Percentiles rank a stretch among this genome's conserved stretches.
Evolutionary conservation across 495 filamentous ascomycete genomes (phyloP).

Genomic region (Hypomontagnella monticulosa): DNA sequence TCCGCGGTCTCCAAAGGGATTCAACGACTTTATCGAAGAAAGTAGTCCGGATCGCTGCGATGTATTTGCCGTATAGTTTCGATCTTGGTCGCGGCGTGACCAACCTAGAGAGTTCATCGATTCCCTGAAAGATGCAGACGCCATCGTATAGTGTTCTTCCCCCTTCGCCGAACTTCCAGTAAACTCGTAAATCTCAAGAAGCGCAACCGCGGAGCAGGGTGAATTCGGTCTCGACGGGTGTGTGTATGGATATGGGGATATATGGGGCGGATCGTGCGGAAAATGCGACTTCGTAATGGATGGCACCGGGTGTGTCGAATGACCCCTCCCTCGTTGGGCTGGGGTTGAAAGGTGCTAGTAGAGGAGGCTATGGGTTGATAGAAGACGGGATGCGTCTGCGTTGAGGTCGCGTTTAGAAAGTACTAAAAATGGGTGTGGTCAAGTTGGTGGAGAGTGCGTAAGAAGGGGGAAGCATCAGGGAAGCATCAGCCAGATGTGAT

Average conservation of each 20-base stretch:
- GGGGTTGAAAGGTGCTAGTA: conserved; percentile 32
- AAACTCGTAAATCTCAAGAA: conserved; percentile 15
- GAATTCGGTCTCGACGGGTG: conserved; percentile 21
- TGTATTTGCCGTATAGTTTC: conserved; percentile 74
- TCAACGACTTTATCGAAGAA: conserved; percentile 82
- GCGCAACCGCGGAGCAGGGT: conserved; percentile 23
- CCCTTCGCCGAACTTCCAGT: conserved; percentile 7
- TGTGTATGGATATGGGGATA: conserved; percentile 32
- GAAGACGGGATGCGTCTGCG: conserved; percentile 28
- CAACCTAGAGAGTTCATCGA: conserved; percentile 95
- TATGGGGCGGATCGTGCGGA: conserved; percentile 44
- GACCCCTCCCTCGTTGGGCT: conserved; percentile 44
- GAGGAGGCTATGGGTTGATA: conserved; percentile 30
- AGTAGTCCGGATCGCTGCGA: conserved; percentile 76
- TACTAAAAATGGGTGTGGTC: conserved; percentile 39
- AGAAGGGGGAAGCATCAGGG: conserved; percentile 21
- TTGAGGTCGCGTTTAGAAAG: conserved; percentile 36
- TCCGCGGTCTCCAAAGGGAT: conserved; percentile 88
- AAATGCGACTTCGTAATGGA: conserved; percentile 42
- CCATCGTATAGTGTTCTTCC: conserved; percentile 65
- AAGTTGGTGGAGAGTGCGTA: conserved; percentile 14
- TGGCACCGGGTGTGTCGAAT: conserved; percentile 50
- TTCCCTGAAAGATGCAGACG: conserved; percentile 87
- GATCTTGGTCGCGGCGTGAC: conserved; percentile 84
- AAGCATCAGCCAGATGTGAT: conserved; percentile 32